Evolutionary conservation across 202 grass and related monocot genomes (phyloP).

Genomic region (Zoysia matrella): DNA sequence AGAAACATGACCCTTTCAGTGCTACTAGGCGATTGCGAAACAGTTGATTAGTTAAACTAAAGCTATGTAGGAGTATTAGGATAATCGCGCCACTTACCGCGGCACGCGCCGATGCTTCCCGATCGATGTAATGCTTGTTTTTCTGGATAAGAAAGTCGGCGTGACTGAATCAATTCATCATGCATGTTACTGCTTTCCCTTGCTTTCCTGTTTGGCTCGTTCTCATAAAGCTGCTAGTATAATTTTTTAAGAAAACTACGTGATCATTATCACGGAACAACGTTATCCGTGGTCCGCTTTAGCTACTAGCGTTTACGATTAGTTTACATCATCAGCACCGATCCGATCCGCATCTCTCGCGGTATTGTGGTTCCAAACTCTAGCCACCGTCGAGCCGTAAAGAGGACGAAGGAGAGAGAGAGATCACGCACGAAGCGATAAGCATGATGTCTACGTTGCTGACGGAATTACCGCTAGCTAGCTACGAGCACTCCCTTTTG

Average conservation of each 20-base stretch:
- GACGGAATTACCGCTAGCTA: background rate
- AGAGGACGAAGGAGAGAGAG: too few species aligned
- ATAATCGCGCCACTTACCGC: too few species aligned
- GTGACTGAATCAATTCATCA: conserved; percentile 16
- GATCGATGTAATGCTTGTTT: conserved; percentile 11
- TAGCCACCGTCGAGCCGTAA: too few species aligned
- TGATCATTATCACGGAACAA: background rate
- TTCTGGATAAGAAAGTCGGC: background rate
- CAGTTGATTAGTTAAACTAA: background rate
- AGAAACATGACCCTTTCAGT: background rate
- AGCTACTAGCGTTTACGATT: background rate
- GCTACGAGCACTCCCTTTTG: background rate
- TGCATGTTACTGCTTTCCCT: background rate
- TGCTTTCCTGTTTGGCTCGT: too few species aligned
- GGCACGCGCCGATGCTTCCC: background rate
- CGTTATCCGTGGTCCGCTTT: background rate
- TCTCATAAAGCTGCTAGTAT: too few species aligned
- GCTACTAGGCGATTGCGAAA: background rate
- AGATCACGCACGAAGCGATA: conserved; percentile 1
- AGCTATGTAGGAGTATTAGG: background rate
- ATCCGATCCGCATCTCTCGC: background rate
- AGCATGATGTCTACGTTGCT: conserved; percentile 34
- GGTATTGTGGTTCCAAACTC: too few species aligned
- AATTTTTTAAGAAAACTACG: too few species aligned
- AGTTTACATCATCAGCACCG: conserved; percentile 24